Conservation (phyloP, 2,329 filamentous ascomycete species). For the Fusarium lateritium region DNA sequence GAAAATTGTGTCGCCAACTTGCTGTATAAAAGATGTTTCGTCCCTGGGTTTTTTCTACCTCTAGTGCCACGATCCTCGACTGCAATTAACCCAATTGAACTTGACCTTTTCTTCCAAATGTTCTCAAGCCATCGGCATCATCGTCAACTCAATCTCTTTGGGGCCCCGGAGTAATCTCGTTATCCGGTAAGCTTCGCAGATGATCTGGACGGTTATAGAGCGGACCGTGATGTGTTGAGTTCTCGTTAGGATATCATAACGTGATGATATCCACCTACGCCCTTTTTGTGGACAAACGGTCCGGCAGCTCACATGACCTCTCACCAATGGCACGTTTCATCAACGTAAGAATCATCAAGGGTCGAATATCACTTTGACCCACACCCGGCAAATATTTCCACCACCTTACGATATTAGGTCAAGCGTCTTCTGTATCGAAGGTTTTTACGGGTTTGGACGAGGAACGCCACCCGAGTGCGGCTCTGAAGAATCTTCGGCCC, state of each 20-base stretch:
- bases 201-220: background rate
- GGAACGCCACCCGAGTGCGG: conserved; percentile 31
- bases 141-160: conserved; percentile 17
- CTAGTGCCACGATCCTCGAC: background rate
- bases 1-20: background rate
- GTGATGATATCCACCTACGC: conserved; percentile 34
- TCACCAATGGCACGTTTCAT: conserved; percentile 37
- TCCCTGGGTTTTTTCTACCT: conserved; percentile 8
- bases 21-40: conserved; percentile 16
- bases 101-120: background rate
- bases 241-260: conserved; percentile 44
- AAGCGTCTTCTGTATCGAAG: conserved; percentile 21
- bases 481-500: conserved; percentile 33
- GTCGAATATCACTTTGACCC: conserved; percentile 17
- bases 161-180: conserved; percentile 36
- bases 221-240: conserved; percentile 13
- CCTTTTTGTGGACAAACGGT: conserved; percentile 11
- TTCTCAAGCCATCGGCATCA: background rate
- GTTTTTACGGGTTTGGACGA: conserved; percentile 16
- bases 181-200: conserved; percentile 14
- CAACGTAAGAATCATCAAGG: conserved; percentile 32
- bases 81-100: background rate
- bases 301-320: background rate
- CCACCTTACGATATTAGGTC: conserved; percentile 23
- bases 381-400: conserved; percentile 36